phyloP scores from a whole-genome alignment of 768 basidiomycete species.

The Coprinellus aureogranulatus region DNA sequence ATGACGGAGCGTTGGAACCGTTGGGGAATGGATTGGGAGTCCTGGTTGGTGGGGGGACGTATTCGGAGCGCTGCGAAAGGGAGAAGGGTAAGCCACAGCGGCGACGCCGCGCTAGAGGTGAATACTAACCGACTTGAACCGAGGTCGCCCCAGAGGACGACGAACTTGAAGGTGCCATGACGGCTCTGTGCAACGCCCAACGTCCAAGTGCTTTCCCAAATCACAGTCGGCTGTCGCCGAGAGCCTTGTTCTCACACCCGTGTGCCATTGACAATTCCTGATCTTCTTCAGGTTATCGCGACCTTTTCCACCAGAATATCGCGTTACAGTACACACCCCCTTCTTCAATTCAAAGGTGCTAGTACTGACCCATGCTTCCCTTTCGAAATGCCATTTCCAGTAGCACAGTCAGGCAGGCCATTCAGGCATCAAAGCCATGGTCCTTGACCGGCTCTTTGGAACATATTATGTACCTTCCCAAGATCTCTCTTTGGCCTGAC shows the following conservation, averaged over 20 bases:
- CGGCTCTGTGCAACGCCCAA: constrained; percentile 36
- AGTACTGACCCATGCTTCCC: no score
- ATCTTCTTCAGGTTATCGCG: not conserved
- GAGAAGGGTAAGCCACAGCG: constrained; percentile 15
- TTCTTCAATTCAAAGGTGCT: no score
- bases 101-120: not conserved
- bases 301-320: not conserved
- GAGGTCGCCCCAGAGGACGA: constrained; percentile 75
- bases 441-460: no score
- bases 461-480: no score
- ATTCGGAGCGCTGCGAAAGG: constrained; percentile 74
- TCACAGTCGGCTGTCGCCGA: constrained; percentile 38
- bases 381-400: no score
- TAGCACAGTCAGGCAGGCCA: no score
- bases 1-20: constrained; percentile 92
- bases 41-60: constrained; percentile 81
- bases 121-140: constrained; percentile 88
- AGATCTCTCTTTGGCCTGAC: no score
- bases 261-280: not conserved
- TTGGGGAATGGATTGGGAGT: constrained; percentile 81
- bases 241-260: constrained; percentile 21
- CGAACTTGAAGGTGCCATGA: constrained; percentile 76
- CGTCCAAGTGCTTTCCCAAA: constrained; percentile 23
- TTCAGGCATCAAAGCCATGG: no score
- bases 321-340: not conserved